A percentile compares a stretch with the other conserved stretches of the same genome.
phyloP scores from a whole-genome alignment of 345 rosid genomes.

The Microcos paniculata region DNA sequence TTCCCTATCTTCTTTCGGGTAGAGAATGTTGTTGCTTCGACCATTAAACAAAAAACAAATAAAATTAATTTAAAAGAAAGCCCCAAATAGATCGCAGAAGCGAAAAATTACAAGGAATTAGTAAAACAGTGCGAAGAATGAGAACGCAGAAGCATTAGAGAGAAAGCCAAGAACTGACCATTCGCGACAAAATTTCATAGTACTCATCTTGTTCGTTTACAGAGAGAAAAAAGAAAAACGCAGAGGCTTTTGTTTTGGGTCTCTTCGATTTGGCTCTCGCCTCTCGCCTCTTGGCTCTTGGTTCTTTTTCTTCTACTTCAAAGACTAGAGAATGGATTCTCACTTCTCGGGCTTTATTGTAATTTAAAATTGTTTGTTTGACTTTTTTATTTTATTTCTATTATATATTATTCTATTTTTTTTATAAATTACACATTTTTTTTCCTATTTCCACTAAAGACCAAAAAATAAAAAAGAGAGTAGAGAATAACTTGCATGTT shows the following conservation, averaged over 20 bases:
- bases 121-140: not conserved
- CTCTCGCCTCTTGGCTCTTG: not conserved
- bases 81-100: not conserved
- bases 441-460: no score
- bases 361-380: no score
- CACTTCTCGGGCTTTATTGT: no score
- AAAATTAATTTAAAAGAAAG: not conserved
- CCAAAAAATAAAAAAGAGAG: no score
- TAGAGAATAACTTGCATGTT: no score
- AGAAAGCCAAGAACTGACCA: conserved; percentile 41
- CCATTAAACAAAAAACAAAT: not conserved
- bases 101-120: not conserved
- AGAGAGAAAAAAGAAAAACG: not conserved
- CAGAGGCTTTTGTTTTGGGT: no score
- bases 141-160: not conserved
- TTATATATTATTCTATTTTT: no score
- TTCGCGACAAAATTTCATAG: conserved; percentile 87
- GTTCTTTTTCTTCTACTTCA: not conserved
- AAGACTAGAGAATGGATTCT: not conserved
- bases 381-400: no score
- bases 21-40: conserved; percentile 74
- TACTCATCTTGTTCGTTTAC: conserved; percentile 51
- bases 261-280: conserved; percentile 1
- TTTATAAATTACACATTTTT: no score
- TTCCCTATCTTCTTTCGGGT: conserved; percentile 67